Evolutionary conservation across 495 filamentous ascomycete species (phyloP).

Genomic region (Ramalina peruviana): DNA sequence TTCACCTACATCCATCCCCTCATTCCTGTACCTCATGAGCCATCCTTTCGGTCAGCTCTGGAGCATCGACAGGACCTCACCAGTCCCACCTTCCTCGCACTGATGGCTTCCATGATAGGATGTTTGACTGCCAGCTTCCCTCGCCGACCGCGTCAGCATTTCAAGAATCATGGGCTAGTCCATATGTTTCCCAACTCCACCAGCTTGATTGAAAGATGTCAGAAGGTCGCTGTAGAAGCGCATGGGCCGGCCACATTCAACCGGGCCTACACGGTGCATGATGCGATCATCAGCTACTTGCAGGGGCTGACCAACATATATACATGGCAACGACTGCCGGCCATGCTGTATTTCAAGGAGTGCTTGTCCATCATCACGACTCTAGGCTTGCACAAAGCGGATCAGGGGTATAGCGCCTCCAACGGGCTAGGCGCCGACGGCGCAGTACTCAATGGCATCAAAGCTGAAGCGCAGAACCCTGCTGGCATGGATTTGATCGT

Average conservation of each 20-base stretch:
- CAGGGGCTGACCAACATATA: constrained; percentile 56
- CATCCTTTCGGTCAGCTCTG: constrained; percentile 64
- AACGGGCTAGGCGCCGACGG: constrained; percentile 2
- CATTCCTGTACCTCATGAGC: constrained; percentile 75
- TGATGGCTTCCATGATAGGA: constrained; percentile 73
- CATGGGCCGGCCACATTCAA: constrained; percentile 55
- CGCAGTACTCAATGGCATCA: constrained; percentile 4
- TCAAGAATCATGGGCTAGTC: constrained; percentile 24
- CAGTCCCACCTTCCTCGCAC: constrained; percentile 55
- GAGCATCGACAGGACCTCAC: constrained; percentile 52
- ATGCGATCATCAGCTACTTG: constrained; percentile 78
- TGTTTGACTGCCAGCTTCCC: constrained; percentile 68
- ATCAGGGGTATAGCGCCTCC: constrained; percentile 1
- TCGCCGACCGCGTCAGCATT: constrained; percentile 53
- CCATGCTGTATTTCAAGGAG: constrained; percentile 58
- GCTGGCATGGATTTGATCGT: constrained; percentile 47
- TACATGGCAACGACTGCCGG: constrained; percentile 51
- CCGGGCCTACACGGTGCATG: constrained; percentile 55
- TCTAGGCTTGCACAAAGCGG: constrained; percentile 9
- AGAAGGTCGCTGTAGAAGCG: constrained; percentile 55
- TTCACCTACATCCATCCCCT: constrained; percentile 83
- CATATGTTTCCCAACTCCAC: constrained; percentile 52
- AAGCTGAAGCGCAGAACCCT: constrained; percentile 12
- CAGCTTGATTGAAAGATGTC: constrained; percentile 58
- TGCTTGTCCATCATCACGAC: constrained; percentile 44